Percentiles rank a stretch among this genome's conserved stretches.
Evolutionary conservation across 805 yeast species (phyloP).

Genomic region (Pichia heedii): DNA sequence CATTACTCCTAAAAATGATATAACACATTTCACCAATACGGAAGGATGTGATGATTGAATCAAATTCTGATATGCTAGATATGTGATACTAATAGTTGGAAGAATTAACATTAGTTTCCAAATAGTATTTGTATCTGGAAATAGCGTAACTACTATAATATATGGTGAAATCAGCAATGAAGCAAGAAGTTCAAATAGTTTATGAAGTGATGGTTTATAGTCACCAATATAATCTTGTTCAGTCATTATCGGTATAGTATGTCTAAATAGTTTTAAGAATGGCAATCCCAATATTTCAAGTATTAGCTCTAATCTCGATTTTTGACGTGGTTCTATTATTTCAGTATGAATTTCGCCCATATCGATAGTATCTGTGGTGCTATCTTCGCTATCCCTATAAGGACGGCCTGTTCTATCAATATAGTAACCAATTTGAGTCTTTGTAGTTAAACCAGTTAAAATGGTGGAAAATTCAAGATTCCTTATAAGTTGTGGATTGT

Average conservation of each 20-base stretch:
- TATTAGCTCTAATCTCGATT: constrained; percentile 2
- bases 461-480: constrained; percentile 23
- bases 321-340: constrained; percentile 1
- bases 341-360: constrained; percentile 3
- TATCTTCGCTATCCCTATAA: constrained; percentile 11
- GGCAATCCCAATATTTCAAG: constrained; percentile 15
- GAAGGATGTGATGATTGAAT: constrained; percentile 15
- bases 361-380: background rate
- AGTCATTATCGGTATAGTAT: constrained; percentile 19
- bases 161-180: constrained; percentile 17
- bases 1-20: constrained; percentile 52
- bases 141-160: constrained; percentile 15
- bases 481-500: constrained; percentile 23
- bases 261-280: constrained; percentile 12
- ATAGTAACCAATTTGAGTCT: constrained; percentile 12
- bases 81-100: constrained; percentile 10
- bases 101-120: background rate
- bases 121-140: constrained; percentile 6
- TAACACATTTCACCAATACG: constrained; percentile 14
- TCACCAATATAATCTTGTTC: constrained; percentile 15
- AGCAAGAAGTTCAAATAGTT: constrained; percentile 13
- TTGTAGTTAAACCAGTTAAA: constrained; percentile 18
- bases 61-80: constrained; percentile 16
- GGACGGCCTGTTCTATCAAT: constrained; percentile 5
- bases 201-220: constrained; percentile 14